phyloP scores from a whole-genome alignment of 805 yeast species.

The Saccharomycopsis fibuligera region DNA sequence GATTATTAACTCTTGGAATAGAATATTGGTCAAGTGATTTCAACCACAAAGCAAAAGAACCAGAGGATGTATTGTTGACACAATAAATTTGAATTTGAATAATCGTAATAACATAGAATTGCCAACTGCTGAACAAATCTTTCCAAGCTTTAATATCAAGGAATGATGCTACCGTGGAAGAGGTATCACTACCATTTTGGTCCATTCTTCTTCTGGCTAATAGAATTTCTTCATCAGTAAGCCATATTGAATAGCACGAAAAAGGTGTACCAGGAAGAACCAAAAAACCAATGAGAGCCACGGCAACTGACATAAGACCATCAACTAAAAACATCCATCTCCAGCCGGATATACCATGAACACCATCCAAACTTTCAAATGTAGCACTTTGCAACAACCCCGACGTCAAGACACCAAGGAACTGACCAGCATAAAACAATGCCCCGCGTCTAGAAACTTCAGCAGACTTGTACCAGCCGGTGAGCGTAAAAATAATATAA shows the following conservation, averaged over 20 bases:
- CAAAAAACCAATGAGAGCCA: constrained; percentile 40
- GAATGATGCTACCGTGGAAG: constrained; percentile 23
- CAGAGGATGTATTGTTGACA: constrained; percentile 48
- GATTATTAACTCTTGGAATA: background rate
- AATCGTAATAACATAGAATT: constrained; percentile 47
- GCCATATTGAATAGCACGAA: constrained; percentile 45
- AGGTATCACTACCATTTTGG: constrained; percentile 18
- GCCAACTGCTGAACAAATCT: constrained; percentile 43
- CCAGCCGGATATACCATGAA: constrained; percentile 55
- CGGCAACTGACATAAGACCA: constrained; percentile 34
- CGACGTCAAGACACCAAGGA: constrained; percentile 53
- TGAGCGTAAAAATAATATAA: constrained; percentile 52
- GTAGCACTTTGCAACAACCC: constrained; percentile 59
- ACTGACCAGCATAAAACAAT: constrained; percentile 55
- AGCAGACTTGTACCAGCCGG: constrained; percentile 49
- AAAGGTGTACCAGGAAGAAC: constrained; percentile 58
- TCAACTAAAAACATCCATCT: constrained; percentile 69
- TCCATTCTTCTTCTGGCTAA: constrained; percentile 41
- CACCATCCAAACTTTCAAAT: constrained; percentile 40
- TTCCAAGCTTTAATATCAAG: constrained; percentile 42
- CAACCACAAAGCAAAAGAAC: constrained; percentile 58
- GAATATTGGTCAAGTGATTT: constrained; percentile 23
- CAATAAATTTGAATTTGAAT: constrained; percentile 59
- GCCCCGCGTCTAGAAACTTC: constrained; percentile 61
- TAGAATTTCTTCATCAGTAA: constrained; percentile 52